Percentiles rank a stretch among this genome's conserved stretches.
phyloP scores from a whole-genome alignment of 2,329 filamentous ascomycete genomes.

The Diaporthe amygdali region DNA sequence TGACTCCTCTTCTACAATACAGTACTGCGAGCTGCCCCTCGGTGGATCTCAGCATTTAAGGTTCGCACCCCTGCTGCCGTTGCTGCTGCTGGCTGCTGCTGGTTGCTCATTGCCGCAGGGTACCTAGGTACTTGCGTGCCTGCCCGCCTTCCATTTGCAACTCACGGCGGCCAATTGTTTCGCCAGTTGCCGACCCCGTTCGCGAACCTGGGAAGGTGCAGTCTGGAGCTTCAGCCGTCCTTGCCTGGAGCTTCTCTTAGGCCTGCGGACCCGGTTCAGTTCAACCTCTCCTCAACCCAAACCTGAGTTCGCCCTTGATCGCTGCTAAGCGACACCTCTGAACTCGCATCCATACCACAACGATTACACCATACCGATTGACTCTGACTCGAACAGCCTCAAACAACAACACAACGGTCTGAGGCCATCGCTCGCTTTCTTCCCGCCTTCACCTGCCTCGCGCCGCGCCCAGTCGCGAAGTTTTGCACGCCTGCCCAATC shows the following conservation, averaged over 20 bases:
- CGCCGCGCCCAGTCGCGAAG: neutral
- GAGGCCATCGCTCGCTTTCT: neutral
- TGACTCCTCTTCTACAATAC: too few species aligned
- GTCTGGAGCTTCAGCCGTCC: neutral
- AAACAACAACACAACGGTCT: neutral
- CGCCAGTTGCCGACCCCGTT: conserved; percentile 9
- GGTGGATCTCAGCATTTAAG: conserved; percentile 2
- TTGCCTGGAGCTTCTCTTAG: neutral
- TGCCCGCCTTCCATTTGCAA: neutral
- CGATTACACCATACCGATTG: neutral
- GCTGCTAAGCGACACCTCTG: neutral
- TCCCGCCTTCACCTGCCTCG: neutral
- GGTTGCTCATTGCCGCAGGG: too few species aligned
- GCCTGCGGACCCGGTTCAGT: neutral
- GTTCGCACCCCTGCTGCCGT: neutral
- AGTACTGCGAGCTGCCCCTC: neutral
- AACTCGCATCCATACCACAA: neutral
- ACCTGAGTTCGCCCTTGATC: neutral
- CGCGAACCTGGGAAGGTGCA: neutral
- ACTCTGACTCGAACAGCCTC: neutral
- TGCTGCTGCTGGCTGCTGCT: too few species aligned
- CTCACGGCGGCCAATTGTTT: conserved; percentile 19
- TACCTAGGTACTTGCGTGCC: neutral
- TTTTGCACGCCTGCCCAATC: neutral
- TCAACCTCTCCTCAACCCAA: neutral